These are phyloP conservation scores for Diaporthe sp. DNA, from an alignment of 2,329 filamentous ascomycete species.

Conservation along the genomic window DNA sequence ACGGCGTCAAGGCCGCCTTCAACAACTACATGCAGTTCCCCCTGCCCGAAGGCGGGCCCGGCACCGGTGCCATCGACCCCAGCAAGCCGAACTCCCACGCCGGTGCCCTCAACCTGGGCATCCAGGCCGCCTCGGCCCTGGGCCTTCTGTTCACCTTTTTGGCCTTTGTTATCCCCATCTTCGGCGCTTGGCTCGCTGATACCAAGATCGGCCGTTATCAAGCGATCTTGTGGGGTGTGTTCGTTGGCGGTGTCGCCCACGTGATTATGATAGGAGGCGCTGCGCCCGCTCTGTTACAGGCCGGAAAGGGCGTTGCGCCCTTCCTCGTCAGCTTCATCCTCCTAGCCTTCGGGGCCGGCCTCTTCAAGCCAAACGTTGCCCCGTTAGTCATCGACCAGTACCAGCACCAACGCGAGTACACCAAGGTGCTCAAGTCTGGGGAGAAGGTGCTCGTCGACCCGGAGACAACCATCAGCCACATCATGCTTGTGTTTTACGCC, in stretches of 20 bases:
- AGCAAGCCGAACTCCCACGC: conserved; percentile 56
- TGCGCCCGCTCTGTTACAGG: conserved; percentile 69
- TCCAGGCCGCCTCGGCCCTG: conserved; percentile 62
- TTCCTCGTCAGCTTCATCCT: conserved; percentile 75
- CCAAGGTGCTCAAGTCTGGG: conserved; percentile 58
- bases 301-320: conserved; percentile 66
- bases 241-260: conserved; percentile 73
- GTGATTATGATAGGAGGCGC: conserved; percentile 75
- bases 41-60: conserved; percentile 58
- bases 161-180: conserved; percentile 63
- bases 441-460: conserved; percentile 63
- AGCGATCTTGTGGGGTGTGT: conserved; percentile 70
- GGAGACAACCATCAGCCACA: conserved; percentile 62
- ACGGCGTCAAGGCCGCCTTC: conserved; percentile 64
- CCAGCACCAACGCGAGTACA: conserved; percentile 55
- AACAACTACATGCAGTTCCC: conserved; percentile 70
- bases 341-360: conserved; percentile 77
- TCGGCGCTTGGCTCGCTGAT: conserved; percentile 73
- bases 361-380: conserved; percentile 75
- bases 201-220: conserved; percentile 76
- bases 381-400: conserved; percentile 62
- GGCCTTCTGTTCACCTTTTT: conserved; percentile 63
- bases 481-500: conserved; percentile 68
- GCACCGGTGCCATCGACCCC: conserved; percentile 52
- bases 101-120: conserved; percentile 65